phyloP scores from a whole-genome alignment of 805 yeast species.

The Komagataella kurtzmanii region DNA sequence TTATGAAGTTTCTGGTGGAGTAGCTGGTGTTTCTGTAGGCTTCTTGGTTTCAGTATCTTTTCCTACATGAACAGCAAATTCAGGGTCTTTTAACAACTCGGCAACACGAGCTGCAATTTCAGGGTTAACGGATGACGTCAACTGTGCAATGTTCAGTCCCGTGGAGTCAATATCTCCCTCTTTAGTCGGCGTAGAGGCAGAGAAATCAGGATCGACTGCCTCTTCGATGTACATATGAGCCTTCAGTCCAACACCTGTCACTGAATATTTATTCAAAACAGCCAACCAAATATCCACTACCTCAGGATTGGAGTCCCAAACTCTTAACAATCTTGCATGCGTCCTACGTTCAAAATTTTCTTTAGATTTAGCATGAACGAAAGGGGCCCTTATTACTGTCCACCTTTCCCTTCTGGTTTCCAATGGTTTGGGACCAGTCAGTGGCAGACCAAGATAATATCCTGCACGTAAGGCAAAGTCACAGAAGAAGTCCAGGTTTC shows the following conservation, averaged over 20 bases:
- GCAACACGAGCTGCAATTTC: constrained; percentile 55
- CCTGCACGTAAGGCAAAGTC: constrained; percentile 89
- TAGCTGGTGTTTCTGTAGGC: neutral
- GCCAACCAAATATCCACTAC: constrained; percentile 74
- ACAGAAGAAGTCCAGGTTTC: constrained; percentile 58
- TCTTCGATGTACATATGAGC: constrained; percentile 52
- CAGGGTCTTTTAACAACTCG: constrained; percentile 58
- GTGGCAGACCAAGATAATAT: constrained; percentile 79
- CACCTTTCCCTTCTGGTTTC: constrained; percentile 72
- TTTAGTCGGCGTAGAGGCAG: constrained; percentile 11
- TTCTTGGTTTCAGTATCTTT: neutral
- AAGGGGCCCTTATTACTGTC: constrained; percentile 90
- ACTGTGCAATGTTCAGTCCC: constrained; percentile 8
- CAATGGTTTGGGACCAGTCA: constrained; percentile 55
- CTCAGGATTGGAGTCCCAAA: constrained; percentile 80
- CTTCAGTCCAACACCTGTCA: constrained; percentile 74
- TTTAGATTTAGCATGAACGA: constrained; percentile 87
- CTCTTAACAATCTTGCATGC: constrained; percentile 55
- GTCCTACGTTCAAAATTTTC: constrained; percentile 90
- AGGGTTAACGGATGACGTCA: constrained; percentile 14
- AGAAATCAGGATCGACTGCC: constrained; percentile 18
- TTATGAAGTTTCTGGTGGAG: neutral
- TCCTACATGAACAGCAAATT: constrained; percentile 21
- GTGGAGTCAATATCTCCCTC: constrained; percentile 5
- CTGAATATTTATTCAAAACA: constrained; percentile 60